phyloP scores from a whole-genome alignment of 192 early-diverging fungal genomes.

The Dissophora ornata region DNA sequence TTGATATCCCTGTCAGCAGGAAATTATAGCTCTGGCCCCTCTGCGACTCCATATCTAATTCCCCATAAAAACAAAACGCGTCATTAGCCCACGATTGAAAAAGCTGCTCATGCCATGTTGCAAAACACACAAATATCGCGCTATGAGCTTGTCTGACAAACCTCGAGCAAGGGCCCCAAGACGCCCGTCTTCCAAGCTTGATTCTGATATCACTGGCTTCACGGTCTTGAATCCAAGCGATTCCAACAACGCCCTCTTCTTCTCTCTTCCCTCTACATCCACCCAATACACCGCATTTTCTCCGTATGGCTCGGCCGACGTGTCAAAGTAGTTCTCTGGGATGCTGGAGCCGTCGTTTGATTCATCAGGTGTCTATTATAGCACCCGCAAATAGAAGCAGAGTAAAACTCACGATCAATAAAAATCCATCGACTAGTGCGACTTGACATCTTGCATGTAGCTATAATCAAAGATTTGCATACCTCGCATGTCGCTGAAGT shows the following conservation, averaged over 20 bases:
- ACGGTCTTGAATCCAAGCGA: conserved; percentile 28
- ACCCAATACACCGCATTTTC: conserved; percentile 37
- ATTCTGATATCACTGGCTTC: neutral
- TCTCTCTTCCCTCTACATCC: conserved; percentile 37
- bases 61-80: neutral
- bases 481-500: conserved; percentile 7
- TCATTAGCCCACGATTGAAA: neutral
- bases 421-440: too few species aligned
- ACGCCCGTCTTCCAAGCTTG: neutral
- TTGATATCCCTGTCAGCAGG: conserved; percentile 24
- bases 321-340: conserved; percentile 28
- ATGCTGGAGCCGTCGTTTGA: conserved; percentile 11
- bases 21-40: conserved; percentile 6
- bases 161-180: conserved; percentile 10
- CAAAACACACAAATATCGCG: neutral
- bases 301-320: conserved; percentile 11
- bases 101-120: neutral
- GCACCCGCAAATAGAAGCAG: too few species aligned
- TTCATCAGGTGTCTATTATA: conserved; percentile 3
- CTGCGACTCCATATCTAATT: conserved; percentile 8
- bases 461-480: neutral
- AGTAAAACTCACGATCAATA: neutral
- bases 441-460: too few species aligned
- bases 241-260: conserved; percentile 27
- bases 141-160: too few species aligned